Evolutionary conservation across 140 eudicot species (phyloP), one percentile per base, ranked within the genome.

Genomic region (Oenanthe javanica): DNA sequence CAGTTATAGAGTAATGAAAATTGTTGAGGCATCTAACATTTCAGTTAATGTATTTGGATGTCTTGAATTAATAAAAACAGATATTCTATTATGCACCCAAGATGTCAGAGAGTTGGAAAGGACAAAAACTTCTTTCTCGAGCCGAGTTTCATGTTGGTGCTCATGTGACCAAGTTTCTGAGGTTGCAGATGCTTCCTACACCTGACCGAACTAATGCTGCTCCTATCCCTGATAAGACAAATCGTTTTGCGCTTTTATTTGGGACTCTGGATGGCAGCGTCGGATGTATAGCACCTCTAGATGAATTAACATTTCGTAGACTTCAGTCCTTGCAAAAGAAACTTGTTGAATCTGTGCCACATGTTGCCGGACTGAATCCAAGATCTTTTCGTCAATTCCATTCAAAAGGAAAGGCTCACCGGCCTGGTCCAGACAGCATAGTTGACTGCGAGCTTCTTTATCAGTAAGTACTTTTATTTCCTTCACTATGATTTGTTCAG

Each of bases 281-380:
- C 48, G 99, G 99, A 45, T 95, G 99, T 80, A 87, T 95, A 38
- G 97, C 99, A 15, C 99, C 99, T 11, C 93, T 95, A 59, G 99
- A 95, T 81, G 99, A 95, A 77, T 87, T 95, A 48, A 87, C 96
- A 0, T 95, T 95, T 79, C 92, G 99, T 55, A 90, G 99, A 79
- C 92, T 95, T 48, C 99, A 95, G 82, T 95, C 99, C 0, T 89
- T 92, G 85, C 99, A 95, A 88, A 95, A 84, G 71, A 95, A 93
- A 82, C 99, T 95, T 71, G 93, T 90, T 13, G 97, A 92, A 47
- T 87, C 91, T 81, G 96, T 95, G 80, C 79, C 95, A 48, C 99
- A 95, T 91, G 97, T 95, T 75, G 99, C 96, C 49, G 99, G 99
- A n/a, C 86, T 95, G 78, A 95, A 95, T 81, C 99, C 99, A 38